Base-by-base conservation (phyloP, 805 yeast species). In the Wickerhamiella nectarea region DNA sequence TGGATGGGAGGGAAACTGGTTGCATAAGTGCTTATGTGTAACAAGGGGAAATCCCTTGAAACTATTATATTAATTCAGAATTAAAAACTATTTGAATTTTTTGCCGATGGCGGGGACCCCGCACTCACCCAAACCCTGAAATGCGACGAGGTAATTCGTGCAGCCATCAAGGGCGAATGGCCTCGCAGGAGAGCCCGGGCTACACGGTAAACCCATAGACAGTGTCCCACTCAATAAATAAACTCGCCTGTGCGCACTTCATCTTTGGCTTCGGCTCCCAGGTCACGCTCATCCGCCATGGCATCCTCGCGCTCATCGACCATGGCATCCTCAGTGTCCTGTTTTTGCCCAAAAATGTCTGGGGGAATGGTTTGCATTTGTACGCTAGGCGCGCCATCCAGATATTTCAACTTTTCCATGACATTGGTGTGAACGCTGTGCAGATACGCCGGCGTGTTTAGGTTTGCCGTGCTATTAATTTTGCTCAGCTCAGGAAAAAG, bases 381-480 rank as follows among this genome's bases (percentile, higher is more conserved):
- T 7, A 91, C 97, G 52, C 93, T 79, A 10, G 98, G 98, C 0
- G 97, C 97, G 41, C 87, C 87, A 53, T 82, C 83, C 46, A 89
- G 61, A 55, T 69, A 80, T 51, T 96, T 63, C 38, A 89, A 65
- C 57, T 82, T 85, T 61, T 89, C 95, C 53, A 87, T 60, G 21
- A 85, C 72, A 49, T 81, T 78, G 45, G 75, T 75, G 52, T 76
- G 72, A 28, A 89, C 75, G 55, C 80, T 75, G 52, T 91, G 95
- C 44, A 91, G 67, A 56, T 83, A 85, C 58, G 80, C 80, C 50
- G 78, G 79, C 17, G 84, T 69, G 61, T 89, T 89, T 56, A 80
- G 82, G 63, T 89, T 89, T 7, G 36, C 25, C 9, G 38, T 34
- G 20, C 17, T 9, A 52, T 87, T 95, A 25, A 85, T 70, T 42